These are phyloP conservation scores for Rhinocladiella similis DNA, from an alignment of 2,329 filamentous ascomycete species.

Conservation along the genomic window DNA sequence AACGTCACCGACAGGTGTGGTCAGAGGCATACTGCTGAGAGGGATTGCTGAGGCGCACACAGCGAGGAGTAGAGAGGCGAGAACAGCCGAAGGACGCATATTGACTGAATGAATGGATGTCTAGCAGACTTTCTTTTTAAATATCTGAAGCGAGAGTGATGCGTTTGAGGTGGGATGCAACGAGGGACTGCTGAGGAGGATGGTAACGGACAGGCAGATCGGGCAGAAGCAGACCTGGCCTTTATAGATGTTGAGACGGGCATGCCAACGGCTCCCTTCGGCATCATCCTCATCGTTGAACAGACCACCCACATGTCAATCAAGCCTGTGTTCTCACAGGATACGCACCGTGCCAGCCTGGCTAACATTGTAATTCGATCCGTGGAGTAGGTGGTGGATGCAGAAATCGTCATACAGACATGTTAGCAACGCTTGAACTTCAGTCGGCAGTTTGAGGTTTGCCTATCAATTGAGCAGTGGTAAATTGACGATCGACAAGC, in stretches of 20 bases:
- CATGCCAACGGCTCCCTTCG: background rate
- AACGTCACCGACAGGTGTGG: background rate
- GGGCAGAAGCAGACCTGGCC: background rate
- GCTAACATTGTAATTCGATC: background rate
- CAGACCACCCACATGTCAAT: background rate
- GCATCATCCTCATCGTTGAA: background rate
- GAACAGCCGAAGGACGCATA: slow-evolving; percentile 25
- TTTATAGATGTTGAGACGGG: slow-evolving; percentile 9
- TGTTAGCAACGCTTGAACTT: background rate
- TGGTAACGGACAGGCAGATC: slow-evolving; percentile 4
- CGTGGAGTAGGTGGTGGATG: background rate
- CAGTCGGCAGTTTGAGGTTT: background rate
- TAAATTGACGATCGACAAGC: slow-evolving; percentile 5
- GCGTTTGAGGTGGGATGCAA: background rate
- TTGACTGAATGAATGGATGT: slow-evolving; percentile 11
- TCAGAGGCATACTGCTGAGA: slow-evolving; percentile 13
- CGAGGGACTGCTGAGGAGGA: slow-evolving; percentile 11
- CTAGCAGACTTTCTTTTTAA: background rate
- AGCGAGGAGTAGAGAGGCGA: slow-evolving; percentile 20
- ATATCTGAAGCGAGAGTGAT: background rate
- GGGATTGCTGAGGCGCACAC: slow-evolving; percentile 21
- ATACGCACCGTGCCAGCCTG: background rate
- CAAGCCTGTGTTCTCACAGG: background rate
- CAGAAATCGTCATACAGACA: background rate
- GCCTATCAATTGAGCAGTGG: slow-evolving; percentile 5